A percentile compares a stretch with the other conserved stretches of the same genome.
Conservation (phyloP, 257 asterid species). For the Scutellaria barbata region DNA sequence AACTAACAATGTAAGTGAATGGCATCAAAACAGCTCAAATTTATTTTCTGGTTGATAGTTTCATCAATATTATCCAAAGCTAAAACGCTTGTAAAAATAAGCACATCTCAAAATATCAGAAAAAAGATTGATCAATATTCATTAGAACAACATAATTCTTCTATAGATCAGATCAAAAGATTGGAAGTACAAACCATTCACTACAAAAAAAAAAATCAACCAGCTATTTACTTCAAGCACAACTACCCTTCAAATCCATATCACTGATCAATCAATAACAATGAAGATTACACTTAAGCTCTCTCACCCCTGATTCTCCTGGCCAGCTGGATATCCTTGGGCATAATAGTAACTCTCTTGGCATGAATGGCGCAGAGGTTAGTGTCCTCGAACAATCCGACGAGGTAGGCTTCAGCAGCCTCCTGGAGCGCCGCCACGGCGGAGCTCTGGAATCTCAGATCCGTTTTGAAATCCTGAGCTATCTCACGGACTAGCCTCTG, state of each 20-base stretch:
- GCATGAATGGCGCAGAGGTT: conserved; percentile 32
- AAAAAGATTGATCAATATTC: neutral
- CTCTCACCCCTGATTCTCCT: conserved; percentile 37
- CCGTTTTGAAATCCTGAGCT: conserved; percentile 36
- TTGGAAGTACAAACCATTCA: no score
- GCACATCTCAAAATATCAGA: neutral
- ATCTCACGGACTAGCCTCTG: conserved; percentile 37
- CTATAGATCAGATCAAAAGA: neutral
- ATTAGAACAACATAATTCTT: neutral
- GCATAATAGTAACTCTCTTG: conserved; percentile 34
- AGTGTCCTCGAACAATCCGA: conserved; percentile 30
- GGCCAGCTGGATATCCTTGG: conserved; percentile 33
- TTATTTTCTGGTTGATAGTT: no score
- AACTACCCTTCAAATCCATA: no score
- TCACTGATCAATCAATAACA: neutral
- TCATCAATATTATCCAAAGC: no score
- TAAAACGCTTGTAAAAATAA: no score
- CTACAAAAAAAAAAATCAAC: neutral
- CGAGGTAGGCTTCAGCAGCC: conserved; percentile 31
- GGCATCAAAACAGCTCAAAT: no score
- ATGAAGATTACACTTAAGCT: conserved; percentile 12
- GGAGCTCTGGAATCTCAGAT: conserved; percentile 35
- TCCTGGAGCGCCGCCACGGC: conserved; percentile 35
- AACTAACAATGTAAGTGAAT: no score
- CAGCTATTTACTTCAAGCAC: no score